These are phyloP conservation scores for Naganishia liquefaciens DNA, from an alignment of 1,284 basidiomycete species.

Conservation along the genomic window DNA sequence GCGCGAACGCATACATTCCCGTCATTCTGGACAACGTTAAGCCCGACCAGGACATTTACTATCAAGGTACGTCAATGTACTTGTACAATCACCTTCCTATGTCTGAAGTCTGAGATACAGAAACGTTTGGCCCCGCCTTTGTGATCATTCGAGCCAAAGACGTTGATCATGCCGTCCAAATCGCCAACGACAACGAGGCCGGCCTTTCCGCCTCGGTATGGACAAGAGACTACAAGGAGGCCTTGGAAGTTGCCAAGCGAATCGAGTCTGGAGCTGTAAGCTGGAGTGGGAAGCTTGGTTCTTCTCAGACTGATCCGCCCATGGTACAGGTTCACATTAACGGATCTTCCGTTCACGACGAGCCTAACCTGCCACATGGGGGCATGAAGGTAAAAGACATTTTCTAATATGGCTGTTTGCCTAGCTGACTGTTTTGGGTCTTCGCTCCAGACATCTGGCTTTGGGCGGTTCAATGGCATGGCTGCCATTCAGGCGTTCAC, in stretches of 20 bases:
- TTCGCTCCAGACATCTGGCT: slow-evolving; percentile 41
- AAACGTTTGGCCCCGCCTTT: slow-evolving; percentile 46
- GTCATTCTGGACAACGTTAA: slow-evolving; percentile 38
- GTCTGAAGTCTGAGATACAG: slow-evolving; percentile 23
- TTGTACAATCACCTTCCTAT: neutral
- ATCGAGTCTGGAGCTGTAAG: slow-evolving; percentile 50
- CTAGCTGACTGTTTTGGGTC: slow-evolving; percentile 26
- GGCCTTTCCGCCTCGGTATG: slow-evolving; percentile 61
- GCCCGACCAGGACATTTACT: slow-evolving; percentile 25
- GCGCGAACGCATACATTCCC: slow-evolving; percentile 33
- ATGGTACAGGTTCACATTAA: slow-evolving; percentile 45
- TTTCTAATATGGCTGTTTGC: slow-evolving; percentile 28
- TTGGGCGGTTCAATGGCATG: slow-evolving; percentile 45
- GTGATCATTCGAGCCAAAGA: slow-evolving; percentile 37
- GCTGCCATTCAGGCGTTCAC: slow-evolving; percentile 44
- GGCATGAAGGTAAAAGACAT: slow-evolving; percentile 39
- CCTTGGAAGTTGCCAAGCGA: slow-evolving; percentile 58
- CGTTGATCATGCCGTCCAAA: slow-evolving; percentile 39
- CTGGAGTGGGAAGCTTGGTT: slow-evolving; percentile 20
- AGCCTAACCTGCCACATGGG: slow-evolving; percentile 44
- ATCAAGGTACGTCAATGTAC: slow-evolving; percentile 10
- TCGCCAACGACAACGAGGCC: slow-evolving; percentile 60
- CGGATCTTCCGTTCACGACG: slow-evolving; percentile 46
- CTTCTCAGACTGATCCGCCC: neutral
- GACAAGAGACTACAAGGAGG: slow-evolving; percentile 59